phyloP scores from a whole-genome alignment of 306 rosid genomes.

The Quercus engelmannii region DNA sequence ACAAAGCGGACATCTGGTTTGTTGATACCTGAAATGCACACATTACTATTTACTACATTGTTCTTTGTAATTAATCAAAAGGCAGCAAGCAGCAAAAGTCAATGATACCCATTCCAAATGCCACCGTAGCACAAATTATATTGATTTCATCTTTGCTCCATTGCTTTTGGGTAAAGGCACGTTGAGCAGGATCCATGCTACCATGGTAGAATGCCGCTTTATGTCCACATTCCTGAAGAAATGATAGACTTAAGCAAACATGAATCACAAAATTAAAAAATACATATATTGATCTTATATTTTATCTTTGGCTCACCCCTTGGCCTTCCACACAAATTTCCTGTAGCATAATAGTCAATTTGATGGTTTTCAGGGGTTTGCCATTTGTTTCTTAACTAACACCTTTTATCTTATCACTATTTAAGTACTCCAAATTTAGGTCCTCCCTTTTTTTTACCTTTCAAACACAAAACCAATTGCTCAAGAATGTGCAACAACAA shows the following conservation, averaged over 20 bases:
- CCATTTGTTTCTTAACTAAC: neutral
- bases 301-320: conserved; percentile 10
- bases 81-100: conserved; percentile 25
- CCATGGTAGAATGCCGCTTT: conserved; percentile 96
- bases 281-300: neutral
- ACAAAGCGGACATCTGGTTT: conserved; percentile 98
- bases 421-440: neutral
- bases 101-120: conserved; percentile 98
- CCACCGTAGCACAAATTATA: conserved; percentile 94
- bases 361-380: neutral
- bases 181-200: conserved; percentile 85
- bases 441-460: neutral
- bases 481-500: neutral
- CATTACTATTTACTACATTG: conserved; percentile 25
- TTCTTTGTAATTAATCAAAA: conserved; percentile 21
- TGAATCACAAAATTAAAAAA: conserved; percentile 3
- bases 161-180: conserved; percentile 84
- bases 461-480: neutral
- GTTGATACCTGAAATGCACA: conserved; percentile 78
- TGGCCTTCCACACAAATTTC: neutral
- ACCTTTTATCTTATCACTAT: neutral
- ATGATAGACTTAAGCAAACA: conserved; percentile 17
- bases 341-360: neutral
- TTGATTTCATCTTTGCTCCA: conserved; percentile 99
- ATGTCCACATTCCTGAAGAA: conserved; percentile 87